Conservation (phyloP, 306 rosid species). For the Pterocarpus santalinus region DNA sequence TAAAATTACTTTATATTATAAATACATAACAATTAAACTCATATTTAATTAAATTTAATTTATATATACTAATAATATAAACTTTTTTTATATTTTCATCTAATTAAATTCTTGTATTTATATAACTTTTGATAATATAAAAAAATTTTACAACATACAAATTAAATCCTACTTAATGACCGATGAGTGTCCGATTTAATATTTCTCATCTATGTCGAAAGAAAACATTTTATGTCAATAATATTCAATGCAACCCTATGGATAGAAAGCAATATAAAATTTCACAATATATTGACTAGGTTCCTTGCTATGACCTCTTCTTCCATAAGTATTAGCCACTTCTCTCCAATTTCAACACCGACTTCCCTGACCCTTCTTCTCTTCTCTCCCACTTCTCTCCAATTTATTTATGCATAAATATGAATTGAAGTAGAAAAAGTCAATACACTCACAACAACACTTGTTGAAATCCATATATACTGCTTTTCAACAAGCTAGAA, state of each 20-base stretch:
- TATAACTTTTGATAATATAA: too few relatives aligned
- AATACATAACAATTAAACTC: too few relatives aligned
- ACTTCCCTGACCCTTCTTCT: background rate
- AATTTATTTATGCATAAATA: background rate
- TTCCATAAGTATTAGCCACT: conserved; percentile 1
- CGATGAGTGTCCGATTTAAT: too few relatives aligned
- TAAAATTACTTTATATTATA: too few relatives aligned
- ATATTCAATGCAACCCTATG: background rate
- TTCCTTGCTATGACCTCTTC: conserved; percentile 30
- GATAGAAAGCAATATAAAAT: background rate
- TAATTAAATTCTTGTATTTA: too few relatives aligned
- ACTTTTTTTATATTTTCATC: too few relatives aligned
- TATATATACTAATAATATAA: too few relatives aligned
- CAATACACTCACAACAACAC: background rate
- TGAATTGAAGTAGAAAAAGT: background rate
- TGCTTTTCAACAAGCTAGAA: background rate
- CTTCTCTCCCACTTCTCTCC: background rate
- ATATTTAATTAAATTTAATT: too few relatives aligned
- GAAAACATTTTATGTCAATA: background rate
- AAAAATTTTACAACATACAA: too few relatives aligned
- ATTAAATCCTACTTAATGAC: too few relatives aligned
- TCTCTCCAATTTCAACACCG: conserved; percentile 16
- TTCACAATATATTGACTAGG: conserved; percentile 34
- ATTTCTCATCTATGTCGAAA: too few relatives aligned
- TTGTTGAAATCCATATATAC: background rate